A percentile compares a stretch with the other conserved stretches of the same genome.
Evolutionary conservation across 176 grass and related monocot genomes (phyloP).

Genomic region (Oryza longistaminata): DNA sequence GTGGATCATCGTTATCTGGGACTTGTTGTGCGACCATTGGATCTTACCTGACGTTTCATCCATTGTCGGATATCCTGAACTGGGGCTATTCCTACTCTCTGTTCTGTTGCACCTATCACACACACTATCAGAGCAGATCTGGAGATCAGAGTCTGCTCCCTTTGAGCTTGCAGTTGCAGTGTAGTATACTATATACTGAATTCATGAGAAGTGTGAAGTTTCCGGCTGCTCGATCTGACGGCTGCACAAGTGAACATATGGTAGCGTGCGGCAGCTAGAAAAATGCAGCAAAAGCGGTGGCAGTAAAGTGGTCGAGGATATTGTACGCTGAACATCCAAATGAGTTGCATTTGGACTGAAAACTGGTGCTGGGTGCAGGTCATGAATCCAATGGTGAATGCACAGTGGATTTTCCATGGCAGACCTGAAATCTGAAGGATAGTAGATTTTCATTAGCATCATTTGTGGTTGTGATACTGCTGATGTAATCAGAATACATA

Average conservation of each 20-base stretch:
- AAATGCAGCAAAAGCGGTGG: background rate
- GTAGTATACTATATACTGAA: background rate
- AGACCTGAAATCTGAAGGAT: background rate
- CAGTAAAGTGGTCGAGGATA: conserved; percentile 19
- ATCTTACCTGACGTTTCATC: background rate
- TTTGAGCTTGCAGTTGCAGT: conserved; percentile 26
- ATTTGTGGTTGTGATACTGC: background rate
- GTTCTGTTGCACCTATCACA: background rate
- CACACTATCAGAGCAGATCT: conserved; percentile 11
- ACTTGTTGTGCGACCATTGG: background rate
- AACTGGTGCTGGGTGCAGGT: conserved; percentile 1
- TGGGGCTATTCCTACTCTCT: conserved; percentile 2
- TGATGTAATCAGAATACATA: background rate
- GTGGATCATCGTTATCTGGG: conserved; percentile 27
- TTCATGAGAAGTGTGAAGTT: background rate
- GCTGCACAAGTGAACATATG: background rate
- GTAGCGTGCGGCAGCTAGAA: background rate
- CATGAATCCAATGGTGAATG: background rate
- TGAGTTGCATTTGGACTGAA: background rate
- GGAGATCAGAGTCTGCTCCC: conserved; percentile 19
- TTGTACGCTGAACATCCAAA: background rate
- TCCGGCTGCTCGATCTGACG: background rate
- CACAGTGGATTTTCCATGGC: conserved; percentile 8
- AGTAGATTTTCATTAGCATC: background rate
- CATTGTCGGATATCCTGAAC: background rate